Conservation (phyloP, 2,329 filamentous ascomycete species). For the Penicillium sp. region DNA sequence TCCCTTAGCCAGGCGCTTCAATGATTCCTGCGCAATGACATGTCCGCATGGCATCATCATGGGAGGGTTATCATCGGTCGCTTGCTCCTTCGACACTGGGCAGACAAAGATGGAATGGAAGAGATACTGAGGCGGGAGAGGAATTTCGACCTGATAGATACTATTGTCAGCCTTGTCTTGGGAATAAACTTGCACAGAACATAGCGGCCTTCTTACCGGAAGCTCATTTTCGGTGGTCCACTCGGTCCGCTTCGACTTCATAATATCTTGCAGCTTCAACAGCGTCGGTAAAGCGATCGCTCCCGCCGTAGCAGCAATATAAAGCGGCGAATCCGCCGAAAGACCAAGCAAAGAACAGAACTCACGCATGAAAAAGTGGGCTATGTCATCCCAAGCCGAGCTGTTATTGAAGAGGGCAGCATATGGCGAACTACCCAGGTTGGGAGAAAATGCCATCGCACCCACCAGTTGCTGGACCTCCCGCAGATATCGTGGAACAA, state of each 20-base stretch:
- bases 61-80: constrained; percentile 85
- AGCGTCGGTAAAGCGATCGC: constrained; percentile 85
- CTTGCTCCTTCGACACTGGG: constrained; percentile 94
- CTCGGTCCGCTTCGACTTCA: constrained; percentile 83
- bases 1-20: constrained; percentile 75
- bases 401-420: constrained; percentile 69
- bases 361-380: constrained; percentile 83
- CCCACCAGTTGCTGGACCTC: constrained; percentile 80
- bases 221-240: constrained; percentile 93
- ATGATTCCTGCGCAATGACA: constrained; percentile 80
- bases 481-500: constrained; percentile 67
- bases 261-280: constrained; percentile 81
- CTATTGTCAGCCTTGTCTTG: constrained; percentile 2
- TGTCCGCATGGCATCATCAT: constrained; percentile 98
- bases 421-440: constrained; percentile 75
- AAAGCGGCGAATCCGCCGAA: constrained; percentile 86
- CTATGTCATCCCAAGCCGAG: constrained; percentile 75
- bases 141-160: constrained; percentile 56
- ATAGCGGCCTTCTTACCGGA: constrained; percentile 57
- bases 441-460: constrained; percentile 74
- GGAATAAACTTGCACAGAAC: constrained; percentile 41
- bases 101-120: constrained; percentile 99
- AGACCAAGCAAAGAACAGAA: constrained; percentile 90
- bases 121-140: constrained; percentile 60
- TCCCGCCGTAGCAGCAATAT: constrained; percentile 87